phyloP scores from a whole-genome alignment of 2,329 filamentous ascomycete species.

The Lachnellula suecica region DNA sequence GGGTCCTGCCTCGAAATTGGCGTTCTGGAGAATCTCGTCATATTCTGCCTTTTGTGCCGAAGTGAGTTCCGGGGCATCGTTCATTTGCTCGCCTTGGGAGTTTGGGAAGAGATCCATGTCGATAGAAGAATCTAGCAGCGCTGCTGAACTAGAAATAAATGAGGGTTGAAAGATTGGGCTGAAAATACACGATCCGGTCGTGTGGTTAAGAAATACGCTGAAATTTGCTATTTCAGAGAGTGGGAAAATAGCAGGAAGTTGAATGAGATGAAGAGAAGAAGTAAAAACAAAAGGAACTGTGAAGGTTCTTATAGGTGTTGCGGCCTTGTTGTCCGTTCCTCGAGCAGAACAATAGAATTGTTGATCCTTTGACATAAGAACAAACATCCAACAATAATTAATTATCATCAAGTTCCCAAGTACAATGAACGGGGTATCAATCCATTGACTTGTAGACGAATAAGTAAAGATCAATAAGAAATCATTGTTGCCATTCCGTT shows the following conservation, averaged over 20 bases:
- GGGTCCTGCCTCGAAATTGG: neutral
- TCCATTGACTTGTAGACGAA: neutral
- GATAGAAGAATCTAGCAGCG: slow-evolving; percentile 9
- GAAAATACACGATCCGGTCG: slow-evolving; percentile 17
- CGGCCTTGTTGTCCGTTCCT: neutral
- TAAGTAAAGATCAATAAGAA: neutral
- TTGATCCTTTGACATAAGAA: too few relatives aligned
- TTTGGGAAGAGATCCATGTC: neutral
- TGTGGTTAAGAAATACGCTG: neutral
- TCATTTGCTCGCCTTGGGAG: neutral
- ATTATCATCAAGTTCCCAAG: neutral
- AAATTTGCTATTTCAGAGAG: neutral
- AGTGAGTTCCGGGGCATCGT: neutral
- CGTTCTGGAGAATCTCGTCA: neutral
- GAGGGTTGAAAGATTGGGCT: neutral
- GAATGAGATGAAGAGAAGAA: neutral
- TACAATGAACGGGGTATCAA: neutral
- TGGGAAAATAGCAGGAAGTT: neutral
- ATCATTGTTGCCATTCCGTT: neutral
- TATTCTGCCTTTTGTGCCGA: neutral
- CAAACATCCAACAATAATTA: too few relatives aligned
- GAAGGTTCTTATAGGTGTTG: slow-evolving; percentile 1
- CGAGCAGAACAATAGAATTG: neutral
- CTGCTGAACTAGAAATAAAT: slow-evolving; percentile 10
- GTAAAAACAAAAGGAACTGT: slow-evolving; percentile 15